phyloP scores from a whole-genome alignment of 2,329 filamentous ascomycete species.

The Rhinocladiella mackenziei region DNA sequence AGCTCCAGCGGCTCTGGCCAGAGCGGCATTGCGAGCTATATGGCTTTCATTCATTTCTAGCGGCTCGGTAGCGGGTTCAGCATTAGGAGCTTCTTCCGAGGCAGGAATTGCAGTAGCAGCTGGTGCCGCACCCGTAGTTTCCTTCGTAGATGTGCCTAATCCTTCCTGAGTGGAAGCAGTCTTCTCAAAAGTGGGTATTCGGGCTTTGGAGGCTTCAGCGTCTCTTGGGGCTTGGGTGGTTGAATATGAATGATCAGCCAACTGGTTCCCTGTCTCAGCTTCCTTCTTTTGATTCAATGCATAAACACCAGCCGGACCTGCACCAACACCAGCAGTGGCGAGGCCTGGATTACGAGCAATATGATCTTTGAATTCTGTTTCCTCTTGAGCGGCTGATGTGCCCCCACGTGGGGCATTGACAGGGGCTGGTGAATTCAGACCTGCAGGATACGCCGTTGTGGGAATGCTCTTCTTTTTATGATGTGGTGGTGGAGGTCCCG shows the following conservation, averaged over 20 bases:
- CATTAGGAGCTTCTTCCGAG: conserved; percentile 1
- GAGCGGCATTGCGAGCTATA: conserved; percentile 15
- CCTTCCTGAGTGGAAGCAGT: too few relatives aligned
- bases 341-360: conserved; percentile 15
- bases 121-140: too few relatives aligned
- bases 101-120: neutral
- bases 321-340: conserved; percentile 18
- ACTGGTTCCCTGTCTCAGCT: neutral
- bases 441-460: conserved; percentile 28
- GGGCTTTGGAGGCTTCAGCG: neutral
- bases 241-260: neutral
- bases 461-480: conserved; percentile 27
- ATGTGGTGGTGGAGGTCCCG: conserved; percentile 17
- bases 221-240: neutral
- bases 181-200: too few relatives aligned
- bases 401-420: conserved; percentile 27
- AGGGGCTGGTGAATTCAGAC: conserved; percentile 19
- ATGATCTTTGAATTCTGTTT: conserved; percentile 7
- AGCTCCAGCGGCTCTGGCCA: conserved; percentile 14
- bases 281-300: conserved; percentile 8
- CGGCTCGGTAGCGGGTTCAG: neutral
- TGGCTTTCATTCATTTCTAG: conserved; percentile 14
- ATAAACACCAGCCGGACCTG: conserved; percentile 10
- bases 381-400: conserved; percentile 7
- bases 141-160: too few relatives aligned